Evolutionary conservation across 208 protist genomes (phyloP).

Genomic region (Leishmania aethiopica): DNA sequence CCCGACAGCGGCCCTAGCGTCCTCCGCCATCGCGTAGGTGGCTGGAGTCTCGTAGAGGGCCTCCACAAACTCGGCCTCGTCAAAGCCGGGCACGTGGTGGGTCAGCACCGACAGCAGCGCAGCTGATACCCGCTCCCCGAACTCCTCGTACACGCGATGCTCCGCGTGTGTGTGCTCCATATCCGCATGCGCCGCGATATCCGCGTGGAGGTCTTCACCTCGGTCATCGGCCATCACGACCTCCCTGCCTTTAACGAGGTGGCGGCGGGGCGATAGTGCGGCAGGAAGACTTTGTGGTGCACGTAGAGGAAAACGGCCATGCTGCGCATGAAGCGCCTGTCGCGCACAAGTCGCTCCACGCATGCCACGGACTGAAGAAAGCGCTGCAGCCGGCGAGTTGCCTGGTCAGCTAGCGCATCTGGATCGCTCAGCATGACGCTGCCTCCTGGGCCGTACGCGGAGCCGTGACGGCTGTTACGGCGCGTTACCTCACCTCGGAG

Average conservation of each 20-base stretch:
- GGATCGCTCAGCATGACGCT: constrained; percentile 19
- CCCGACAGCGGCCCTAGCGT: neutral
- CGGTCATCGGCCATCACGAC: neutral
- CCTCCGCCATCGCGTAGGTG: neutral
- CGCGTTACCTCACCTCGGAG: constrained; percentile 25
- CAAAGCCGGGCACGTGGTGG: constrained; percentile 56
- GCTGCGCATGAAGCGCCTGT: constrained; percentile 54
- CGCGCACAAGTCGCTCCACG: constrained; percentile 63
- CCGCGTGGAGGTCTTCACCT: neutral
- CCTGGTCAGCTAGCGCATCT: constrained; percentile 38
- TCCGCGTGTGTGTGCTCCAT: constrained; percentile 72
- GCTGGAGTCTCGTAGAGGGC: constrained; percentile 71
- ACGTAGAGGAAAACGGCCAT: constrained; percentile 65
- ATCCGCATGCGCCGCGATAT: constrained; percentile 1
- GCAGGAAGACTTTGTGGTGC: constrained; percentile 76
- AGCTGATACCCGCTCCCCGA: constrained; percentile 47
- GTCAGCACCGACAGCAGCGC: constrained; percentile 57
- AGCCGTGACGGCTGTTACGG: constrained; percentile 21
- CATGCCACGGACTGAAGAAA: constrained; percentile 65
- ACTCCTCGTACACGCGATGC: constrained; percentile 69
- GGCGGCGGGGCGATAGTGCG: constrained; percentile 19
- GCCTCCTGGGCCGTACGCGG: neutral
- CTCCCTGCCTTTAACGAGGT: neutral
- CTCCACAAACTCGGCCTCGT: constrained; percentile 81
- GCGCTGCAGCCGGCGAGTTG: constrained; percentile 55